Percentiles rank a stretch among this genome's conserved stretches.
These are phyloP conservation scores for Cryptosporidium felis DNA, from an alignment of 169 alveolate genomes.

Conservation along the genomic window DNA sequence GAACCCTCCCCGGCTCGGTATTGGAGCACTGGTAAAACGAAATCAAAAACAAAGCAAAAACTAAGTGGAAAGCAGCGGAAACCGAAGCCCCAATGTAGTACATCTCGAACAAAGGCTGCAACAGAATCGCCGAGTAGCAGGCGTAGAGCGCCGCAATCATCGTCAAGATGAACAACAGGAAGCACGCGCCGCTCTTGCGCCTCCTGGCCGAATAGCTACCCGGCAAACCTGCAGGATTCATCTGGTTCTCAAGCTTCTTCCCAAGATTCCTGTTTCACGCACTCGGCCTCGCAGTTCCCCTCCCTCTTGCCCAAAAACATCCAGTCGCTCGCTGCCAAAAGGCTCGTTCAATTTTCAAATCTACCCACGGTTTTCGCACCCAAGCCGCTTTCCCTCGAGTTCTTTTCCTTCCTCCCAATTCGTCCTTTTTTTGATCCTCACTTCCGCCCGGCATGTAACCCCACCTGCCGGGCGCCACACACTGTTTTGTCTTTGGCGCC, in stretches of 20 bases:
- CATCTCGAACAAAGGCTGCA: constrained; percentile 52
- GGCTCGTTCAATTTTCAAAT: too few relatives aligned
- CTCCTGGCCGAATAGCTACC: constrained; percentile 37
- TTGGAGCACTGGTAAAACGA: constrained; percentile 79
- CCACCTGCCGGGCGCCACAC: constrained; percentile 61
- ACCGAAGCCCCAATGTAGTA: constrained; percentile 60
- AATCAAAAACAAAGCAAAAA: constrained; percentile 49
- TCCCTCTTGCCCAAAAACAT: constrained; percentile 18
- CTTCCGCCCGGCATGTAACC: constrained; percentile 67
- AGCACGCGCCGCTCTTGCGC: constrained; percentile 59
- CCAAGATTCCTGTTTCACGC: background rate
- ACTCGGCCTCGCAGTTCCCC: background rate
- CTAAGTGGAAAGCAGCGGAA: constrained; percentile 35
- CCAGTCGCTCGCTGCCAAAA: too few relatives aligned
- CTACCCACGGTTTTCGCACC: too few relatives aligned
- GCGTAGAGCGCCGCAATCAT: constrained; percentile 39
- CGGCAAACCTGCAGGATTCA: constrained; percentile 38
- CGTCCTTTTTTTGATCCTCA: constrained; percentile 49
- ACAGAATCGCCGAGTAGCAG: constrained; percentile 21
- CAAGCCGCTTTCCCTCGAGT: background rate
- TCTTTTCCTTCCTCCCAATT: constrained; percentile 21
- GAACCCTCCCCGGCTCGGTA: constrained; percentile 96
- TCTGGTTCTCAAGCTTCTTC: too few relatives aligned
- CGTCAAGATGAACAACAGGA: constrained; percentile 33
- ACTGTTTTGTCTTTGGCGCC: constrained; percentile 46